Percentiles rank a stretch among this genome's conserved stretches.
Evolutionary conservation across 352 stramenopile species (phyloP).

Genomic region (Thalassiosira mediterranea): DNA sequence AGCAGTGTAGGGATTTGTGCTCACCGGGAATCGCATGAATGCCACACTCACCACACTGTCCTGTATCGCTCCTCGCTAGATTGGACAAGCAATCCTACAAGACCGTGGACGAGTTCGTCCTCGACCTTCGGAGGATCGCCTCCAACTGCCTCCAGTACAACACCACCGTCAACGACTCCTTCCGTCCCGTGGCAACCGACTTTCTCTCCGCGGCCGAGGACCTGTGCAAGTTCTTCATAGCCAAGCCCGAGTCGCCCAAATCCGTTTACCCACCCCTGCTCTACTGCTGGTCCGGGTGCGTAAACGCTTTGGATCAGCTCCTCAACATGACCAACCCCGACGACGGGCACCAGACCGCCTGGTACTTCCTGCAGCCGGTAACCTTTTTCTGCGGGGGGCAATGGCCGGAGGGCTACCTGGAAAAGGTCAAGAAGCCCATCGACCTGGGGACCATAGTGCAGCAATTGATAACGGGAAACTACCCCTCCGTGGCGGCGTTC

Average conservation of each 20-base stretch:
- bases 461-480: constrained; percentile 69
- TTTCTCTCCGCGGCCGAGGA: constrained; percentile 60
- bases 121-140: constrained; percentile 78
- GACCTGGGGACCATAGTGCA: constrained; percentile 76
- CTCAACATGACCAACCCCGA: constrained; percentile 69
- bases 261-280: constrained; percentile 67
- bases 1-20: too few species aligned
- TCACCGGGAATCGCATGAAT: too few species aligned
- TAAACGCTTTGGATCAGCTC: constrained; percentile 65
- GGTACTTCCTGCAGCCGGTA: constrained; percentile 79
- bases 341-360: constrained; percentile 65
- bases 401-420: constrained; percentile 70
- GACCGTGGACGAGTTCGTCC: constrained; percentile 67
- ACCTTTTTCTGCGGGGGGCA: constrained; percentile 67
- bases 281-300: constrained; percentile 76
- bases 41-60: neutral
- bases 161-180: constrained; percentile 61
- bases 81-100: constrained; percentile 71
- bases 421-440: constrained; percentile 71
- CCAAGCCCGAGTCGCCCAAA: constrained; percentile 43
- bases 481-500: constrained; percentile 62
- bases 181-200: constrained; percentile 64
- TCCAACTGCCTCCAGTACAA: constrained; percentile 85
- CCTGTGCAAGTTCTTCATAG: constrained; percentile 74
- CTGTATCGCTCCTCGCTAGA: too few species aligned